Evolutionary conservation across 2,329 filamentous ascomycete species (phyloP).

Genomic region (Neopestalotiopsis sp.): DNA sequence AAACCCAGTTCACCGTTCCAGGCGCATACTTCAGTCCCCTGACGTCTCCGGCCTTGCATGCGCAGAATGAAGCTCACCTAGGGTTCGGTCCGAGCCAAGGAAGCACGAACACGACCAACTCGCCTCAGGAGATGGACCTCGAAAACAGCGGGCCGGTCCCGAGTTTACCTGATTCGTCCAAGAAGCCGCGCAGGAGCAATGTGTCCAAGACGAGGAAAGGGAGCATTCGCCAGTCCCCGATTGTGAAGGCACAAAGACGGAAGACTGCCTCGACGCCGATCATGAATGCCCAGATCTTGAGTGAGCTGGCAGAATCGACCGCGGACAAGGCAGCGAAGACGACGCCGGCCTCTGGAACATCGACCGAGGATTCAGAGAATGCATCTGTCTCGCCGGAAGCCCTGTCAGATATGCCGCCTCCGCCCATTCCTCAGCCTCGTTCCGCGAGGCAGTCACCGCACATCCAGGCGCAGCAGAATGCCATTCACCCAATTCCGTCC

Average conservation of each 20-base stretch:
- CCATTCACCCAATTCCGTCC: slow-evolving; percentile 30
- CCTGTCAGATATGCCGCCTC: slow-evolving; percentile 69
- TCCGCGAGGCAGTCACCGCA: slow-evolving; percentile 72
- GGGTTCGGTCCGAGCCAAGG: slow-evolving; percentile 50
- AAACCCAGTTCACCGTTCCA: slow-evolving; percentile 65
- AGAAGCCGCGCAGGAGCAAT: slow-evolving; percentile 58
- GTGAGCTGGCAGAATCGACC: slow-evolving; percentile 51
- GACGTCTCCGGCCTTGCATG: slow-evolving; percentile 79
- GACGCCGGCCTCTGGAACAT: slow-evolving; percentile 42
- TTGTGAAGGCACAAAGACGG: slow-evolving; percentile 68
- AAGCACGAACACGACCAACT: slow-evolving; percentile 50
- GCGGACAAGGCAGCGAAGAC: slow-evolving; percentile 37
- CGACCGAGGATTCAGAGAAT: slow-evolving; percentile 64
- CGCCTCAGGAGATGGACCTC: slow-evolving; percentile 62
- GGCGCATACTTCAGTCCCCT: slow-evolving; percentile 82
- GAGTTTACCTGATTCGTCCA: slow-evolving; percentile 53
- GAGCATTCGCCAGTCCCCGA: slow-evolving; percentile 72
- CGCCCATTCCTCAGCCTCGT: slow-evolving; percentile 68
- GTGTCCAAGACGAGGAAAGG: slow-evolving; percentile 58
- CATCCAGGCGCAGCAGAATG: slow-evolving; percentile 58
- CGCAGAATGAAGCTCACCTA: slow-evolving; percentile 62
- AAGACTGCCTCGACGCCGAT: slow-evolving; percentile 58
- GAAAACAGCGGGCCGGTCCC: slow-evolving; percentile 45
- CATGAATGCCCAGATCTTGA: slow-evolving; percentile 60
- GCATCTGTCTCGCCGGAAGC: slow-evolving; percentile 69